Evolutionary conservation across 2,329 filamentous ascomycete species (phyloP), one percentile per base, ranked within the genome.

Genomic region (Balansia obtecta): DNA sequence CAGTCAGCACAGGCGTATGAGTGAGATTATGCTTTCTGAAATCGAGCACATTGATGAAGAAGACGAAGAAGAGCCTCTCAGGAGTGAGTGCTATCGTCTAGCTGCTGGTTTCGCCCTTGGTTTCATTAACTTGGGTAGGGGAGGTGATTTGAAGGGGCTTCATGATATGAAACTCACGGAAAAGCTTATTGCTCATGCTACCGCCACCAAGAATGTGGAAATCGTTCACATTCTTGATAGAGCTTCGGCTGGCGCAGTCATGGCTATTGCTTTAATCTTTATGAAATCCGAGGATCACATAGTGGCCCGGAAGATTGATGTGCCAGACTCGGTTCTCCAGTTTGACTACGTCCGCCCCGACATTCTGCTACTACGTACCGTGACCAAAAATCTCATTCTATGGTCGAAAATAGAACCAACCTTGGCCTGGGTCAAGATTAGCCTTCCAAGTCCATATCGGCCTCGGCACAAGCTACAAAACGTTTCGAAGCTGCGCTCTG

Each of bases 1-100:
- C 63, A 96, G 90, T 30, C 91, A 97, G 61, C 94, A 98, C 68
- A 86, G 94, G 32, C 83, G 94, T 38, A 98, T 98, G 93, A 97
- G 89, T 62, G 93, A 98, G 65, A 88, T 97, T 16, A 96, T 98
- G 88, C 80, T 98, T 47, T 97, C 91, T 0, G 93, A 98, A 64
- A 93, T 98, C 53, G 89, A 96, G 63, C 85, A 90, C 55, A 77
- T 88, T 48, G 88, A 93, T 43, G 71, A 75, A 27, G 77, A 86
- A 38, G 86, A 91, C 49, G 90, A 96, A 53, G 85, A 90, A 51
- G 88, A 95, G 59, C 82, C 83, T 20, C 69, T 97, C 46, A 82
- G 91, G 22, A 91, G 94, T 61, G 93, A 98, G 69, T 90, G 90
- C n/a, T 98, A 98, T 65, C 83, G 94, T 40, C 76, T 98, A 37